A percentile compares a stretch with the other conserved stretches of the same genome.
phyloP scores from a whole-genome alignment of 257 asterid genomes.

The Jasminum sambac region DNA sequence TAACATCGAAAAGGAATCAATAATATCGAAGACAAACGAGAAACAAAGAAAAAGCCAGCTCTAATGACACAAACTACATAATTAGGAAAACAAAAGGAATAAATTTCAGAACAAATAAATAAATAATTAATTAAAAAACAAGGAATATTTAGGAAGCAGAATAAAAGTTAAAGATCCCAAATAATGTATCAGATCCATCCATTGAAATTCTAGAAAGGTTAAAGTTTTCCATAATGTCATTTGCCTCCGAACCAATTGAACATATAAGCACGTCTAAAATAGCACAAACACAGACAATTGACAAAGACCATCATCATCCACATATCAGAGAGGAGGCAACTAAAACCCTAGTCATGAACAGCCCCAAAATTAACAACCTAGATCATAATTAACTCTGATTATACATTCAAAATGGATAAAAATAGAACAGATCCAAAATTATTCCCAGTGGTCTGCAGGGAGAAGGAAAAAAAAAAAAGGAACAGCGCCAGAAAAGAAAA shows the following conservation, averaged over 20 bases:
- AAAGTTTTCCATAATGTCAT: not conserved
- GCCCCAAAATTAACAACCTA: slow-evolving; percentile 13
- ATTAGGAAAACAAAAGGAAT: slow-evolving; percentile 1
- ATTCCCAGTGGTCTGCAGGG: no score
- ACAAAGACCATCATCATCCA: not conserved
- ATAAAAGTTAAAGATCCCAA: slow-evolving; percentile 4
- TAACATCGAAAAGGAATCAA: not conserved
- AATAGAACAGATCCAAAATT: not conserved
- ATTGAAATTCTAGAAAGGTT: not conserved
- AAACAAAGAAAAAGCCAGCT: not conserved
- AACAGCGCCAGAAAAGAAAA: not conserved
- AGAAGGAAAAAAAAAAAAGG: no score
- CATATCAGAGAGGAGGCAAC: slow-evolving; percentile 1
- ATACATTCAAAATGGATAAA: not conserved
- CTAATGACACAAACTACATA: slow-evolving; percentile 1
- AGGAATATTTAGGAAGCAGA: not conserved
- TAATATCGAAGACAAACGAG: not conserved
- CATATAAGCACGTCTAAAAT: not conserved
- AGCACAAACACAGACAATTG: not conserved
- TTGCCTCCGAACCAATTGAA: not conserved
- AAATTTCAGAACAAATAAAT: not conserved
- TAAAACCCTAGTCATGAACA: slow-evolving; percentile 24
- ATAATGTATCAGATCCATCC: slow-evolving; percentile 14
- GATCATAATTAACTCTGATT: slow-evolving; percentile 12
- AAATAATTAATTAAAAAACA: not conserved